phyloP scores from a whole-genome alignment of 345 rosid genomes.

The Brassica juncea region DNA sequence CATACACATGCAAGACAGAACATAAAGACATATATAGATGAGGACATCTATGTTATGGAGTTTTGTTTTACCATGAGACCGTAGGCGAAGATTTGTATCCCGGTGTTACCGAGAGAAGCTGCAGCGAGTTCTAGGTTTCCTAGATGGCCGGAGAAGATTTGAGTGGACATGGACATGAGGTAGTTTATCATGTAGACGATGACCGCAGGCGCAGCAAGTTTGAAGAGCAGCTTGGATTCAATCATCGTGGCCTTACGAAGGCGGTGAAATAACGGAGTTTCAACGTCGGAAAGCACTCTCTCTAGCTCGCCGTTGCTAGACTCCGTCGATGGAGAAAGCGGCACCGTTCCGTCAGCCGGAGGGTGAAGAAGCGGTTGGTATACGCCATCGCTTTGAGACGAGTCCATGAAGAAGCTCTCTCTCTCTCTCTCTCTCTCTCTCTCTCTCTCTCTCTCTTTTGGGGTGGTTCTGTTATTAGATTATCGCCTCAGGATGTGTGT shows the following conservation, averaged over 20 bases:
- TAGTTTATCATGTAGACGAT: conserved; percentile 54
- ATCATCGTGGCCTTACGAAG: conserved; percentile 21
- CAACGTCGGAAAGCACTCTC: conserved; percentile 22
- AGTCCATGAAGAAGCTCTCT: conserved; percentile 9
- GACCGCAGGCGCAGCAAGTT: conserved; percentile 54
- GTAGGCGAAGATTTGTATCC: conserved; percentile 51
- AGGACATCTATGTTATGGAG: background rate
- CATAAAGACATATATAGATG: background rate
- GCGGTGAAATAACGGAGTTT: conserved; percentile 3
- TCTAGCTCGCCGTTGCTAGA: conserved; percentile 30
- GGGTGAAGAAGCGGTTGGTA: conserved; percentile 24
- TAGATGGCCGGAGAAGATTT: conserved; percentile 57
- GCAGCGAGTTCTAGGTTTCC: conserved; percentile 62
- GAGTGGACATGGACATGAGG: conserved; percentile 59
- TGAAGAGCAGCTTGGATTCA: conserved; percentile 43
- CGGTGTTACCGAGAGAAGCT: conserved; percentile 62
- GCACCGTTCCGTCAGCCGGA: conserved; percentile 4
- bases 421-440: background rate
- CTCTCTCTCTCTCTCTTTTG: background rate
- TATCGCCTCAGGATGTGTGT: background rate
- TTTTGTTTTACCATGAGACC: conserved; percentile 36
- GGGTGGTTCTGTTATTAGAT: background rate
- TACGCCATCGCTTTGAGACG: conserved; percentile 12
- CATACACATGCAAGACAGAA: background rate
- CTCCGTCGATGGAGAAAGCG: background rate